phyloP scores from a whole-genome alignment of 768 basidiomycete species.

The Favolaschia claudopus region DNA sequence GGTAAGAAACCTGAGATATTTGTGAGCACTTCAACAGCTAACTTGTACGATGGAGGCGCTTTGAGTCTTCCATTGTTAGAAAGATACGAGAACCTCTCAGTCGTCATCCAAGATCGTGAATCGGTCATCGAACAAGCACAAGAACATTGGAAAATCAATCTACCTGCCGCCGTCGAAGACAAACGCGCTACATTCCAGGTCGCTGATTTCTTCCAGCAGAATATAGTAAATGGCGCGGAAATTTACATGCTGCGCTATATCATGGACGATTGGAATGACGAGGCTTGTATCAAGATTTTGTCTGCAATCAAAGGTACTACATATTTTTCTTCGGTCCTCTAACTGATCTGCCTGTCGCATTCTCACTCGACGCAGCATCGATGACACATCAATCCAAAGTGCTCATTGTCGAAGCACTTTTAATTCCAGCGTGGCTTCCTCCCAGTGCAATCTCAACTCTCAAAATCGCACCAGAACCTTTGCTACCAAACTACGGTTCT shows the following conservation, averaged over 20 bases:
- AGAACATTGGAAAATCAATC: not conserved
- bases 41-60: not conserved
- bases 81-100: not conserved
- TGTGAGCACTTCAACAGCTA: not conserved
- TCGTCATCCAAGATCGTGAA: not conserved
- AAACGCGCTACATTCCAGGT: not conserved
- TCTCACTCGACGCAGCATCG: not conserved
- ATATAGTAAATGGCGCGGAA: not conserved
- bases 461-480: too few species aligned
- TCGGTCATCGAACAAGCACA: not conserved
- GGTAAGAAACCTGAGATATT: not conserved
- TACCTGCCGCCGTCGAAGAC: not conserved
- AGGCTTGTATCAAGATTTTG: too few species aligned
- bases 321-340: too few species aligned
- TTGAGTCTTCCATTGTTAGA: not conserved
- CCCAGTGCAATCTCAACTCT: too few species aligned
- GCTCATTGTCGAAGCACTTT: not conserved
- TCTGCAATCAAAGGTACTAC: too few species aligned
- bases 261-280: not conserved
- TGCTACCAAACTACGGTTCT: constrained; percentile 1
- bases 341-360: too few species aligned
- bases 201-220: constrained; percentile 3
- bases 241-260: constrained; percentile 1
- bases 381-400: constrained; percentile 3
- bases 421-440: not conserved